Evolutionary conservation across 2,329 filamentous ascomycete genomes (phyloP).

Genomic region (Phaeoacremonium minimum): DNA sequence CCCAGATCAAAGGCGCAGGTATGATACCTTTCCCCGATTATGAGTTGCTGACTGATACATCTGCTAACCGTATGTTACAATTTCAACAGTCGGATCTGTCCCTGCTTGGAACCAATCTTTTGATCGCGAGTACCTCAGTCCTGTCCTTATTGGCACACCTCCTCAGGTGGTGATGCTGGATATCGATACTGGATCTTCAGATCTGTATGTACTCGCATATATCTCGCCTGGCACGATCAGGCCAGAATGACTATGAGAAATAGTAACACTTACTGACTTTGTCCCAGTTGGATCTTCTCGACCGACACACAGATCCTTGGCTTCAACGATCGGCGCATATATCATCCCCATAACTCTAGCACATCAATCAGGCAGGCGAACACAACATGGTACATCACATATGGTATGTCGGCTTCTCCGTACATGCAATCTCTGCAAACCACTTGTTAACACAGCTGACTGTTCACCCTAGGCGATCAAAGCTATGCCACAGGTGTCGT

Average conservation of each 20-base stretch:
- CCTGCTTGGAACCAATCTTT: constrained; percentile 24
- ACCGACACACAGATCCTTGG: constrained; percentile 39
- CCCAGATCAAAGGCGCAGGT: too few species aligned
- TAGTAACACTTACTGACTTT: constrained; percentile 5
- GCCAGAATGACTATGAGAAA: not conserved
- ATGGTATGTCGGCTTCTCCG: constrained; percentile 33
- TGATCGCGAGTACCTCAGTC: constrained; percentile 56
- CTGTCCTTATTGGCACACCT: constrained; percentile 57
- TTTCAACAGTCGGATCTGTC: constrained; percentile 15
- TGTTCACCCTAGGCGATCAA: constrained; percentile 44
- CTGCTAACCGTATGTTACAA: too few species aligned
- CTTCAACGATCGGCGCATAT: constrained; percentile 40
- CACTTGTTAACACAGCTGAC: constrained; percentile 2
- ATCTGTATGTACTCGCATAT: constrained; percentile 60
- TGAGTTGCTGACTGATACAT: too few species aligned
- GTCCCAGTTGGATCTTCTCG: constrained; percentile 48
- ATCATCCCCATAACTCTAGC: constrained; percentile 38
- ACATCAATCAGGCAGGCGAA: constrained; percentile 35
- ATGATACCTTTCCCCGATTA: too few species aligned
- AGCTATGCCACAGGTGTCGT: constrained; percentile 40
- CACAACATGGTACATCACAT: constrained; percentile 44
- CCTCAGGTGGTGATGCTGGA: constrained; percentile 58
- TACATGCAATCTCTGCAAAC: constrained; percentile 4
- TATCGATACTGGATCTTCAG: constrained; percentile 63
- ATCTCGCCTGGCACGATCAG: too few species aligned